Conservation (phyloP, 1,139 yeast species). For the Meyerozyma carpophila region DNA sequence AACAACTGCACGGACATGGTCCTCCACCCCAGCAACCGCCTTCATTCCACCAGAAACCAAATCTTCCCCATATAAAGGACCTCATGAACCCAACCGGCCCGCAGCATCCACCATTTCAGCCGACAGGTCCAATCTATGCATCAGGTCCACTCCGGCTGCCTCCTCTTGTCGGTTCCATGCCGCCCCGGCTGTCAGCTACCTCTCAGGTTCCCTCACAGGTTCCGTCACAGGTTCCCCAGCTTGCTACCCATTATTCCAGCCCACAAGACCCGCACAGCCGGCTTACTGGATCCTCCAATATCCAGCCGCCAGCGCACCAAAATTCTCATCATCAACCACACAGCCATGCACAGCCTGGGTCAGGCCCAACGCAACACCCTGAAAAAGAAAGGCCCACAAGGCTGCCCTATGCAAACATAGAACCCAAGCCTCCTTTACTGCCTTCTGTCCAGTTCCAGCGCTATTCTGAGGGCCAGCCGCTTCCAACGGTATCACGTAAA, state of each 20-base stretch:
- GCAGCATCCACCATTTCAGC: conserved; percentile 5
- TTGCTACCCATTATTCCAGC: not conserved
- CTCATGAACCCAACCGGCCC: conserved; percentile 2
- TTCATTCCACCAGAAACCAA: conserved; percentile 3
- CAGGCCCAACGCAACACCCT: not conserved
- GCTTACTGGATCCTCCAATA: not conserved
- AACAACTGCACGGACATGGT: conserved; percentile 28
- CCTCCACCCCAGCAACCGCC: conserved; percentile 2
- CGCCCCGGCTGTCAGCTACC: not conserved
- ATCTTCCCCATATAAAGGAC: conserved; percentile 2
- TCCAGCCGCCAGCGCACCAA: not conserved
- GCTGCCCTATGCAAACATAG: conserved; percentile 2
- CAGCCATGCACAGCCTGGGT: not conserved
- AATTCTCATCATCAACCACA: not conserved
- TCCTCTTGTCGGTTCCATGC: not conserved
- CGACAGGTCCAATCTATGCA: not conserved
- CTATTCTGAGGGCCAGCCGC: not conserved
- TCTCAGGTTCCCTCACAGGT: not conserved
- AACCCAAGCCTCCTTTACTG: conserved; percentile 9
- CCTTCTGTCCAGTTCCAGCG: conserved; percentile 10
- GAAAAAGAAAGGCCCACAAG: not conserved
- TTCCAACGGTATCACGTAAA: not conserved
- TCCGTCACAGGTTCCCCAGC: not conserved
- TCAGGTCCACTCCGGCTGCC: not conserved
- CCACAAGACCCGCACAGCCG: not conserved